Conservation (phyloP, 1,284 basidiomycete species). For the Meira nashicola region DNA sequence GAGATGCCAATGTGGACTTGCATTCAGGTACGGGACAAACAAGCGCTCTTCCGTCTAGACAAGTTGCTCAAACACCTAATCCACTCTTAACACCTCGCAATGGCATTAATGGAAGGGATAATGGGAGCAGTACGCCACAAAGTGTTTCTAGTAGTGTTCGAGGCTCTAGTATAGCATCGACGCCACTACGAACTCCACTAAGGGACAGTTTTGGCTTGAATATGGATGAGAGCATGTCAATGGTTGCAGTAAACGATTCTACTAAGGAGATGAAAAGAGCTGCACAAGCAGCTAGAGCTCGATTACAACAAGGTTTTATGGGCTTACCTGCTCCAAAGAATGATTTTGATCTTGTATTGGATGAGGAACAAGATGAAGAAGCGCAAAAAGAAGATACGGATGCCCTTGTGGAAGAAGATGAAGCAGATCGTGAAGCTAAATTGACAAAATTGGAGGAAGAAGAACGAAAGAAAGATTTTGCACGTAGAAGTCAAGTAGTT, state of each 20-base stretch:
- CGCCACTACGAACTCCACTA: conserved; percentile 78
- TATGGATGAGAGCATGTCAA: conserved; percentile 22
- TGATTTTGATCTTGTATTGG: conserved; percentile 91
- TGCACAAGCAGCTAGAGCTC: conserved; percentile 41
- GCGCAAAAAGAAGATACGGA: conserved; percentile 4
- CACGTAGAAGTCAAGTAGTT: conserved; percentile 74
- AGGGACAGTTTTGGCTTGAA: conserved; percentile 89
- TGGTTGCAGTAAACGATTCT: conserved; percentile 21
- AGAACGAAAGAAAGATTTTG: conserved; percentile 68
- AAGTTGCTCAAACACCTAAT: conserved; percentile 81
- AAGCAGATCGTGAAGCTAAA: conserved; percentile 82
- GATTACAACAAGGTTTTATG: conserved; percentile 75
- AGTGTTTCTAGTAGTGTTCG: conserved; percentile 54
- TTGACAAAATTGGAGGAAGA: conserved; percentile 64
- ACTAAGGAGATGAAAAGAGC: conserved; percentile 31
- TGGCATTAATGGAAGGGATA: conserved; percentile 3
- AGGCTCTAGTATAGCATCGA: conserved; percentile 42
- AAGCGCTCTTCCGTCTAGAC: conserved; percentile 59
- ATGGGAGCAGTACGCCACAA: conserved; percentile 62
- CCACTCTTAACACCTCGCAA: conserved; percentile 70
- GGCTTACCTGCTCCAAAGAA: conserved; percentile 88
- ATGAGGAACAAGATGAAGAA: conserved; percentile 52
- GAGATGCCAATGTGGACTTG: conserved; percentile 91
- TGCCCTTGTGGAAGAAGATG: conserved; percentile 60
- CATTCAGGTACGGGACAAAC: conserved; percentile 71